Percentiles rank a stretch among this genome's conserved stretches.
Conservation (phyloP, 192 early-diverging fungal genomes). For the Thamnidium elegans region DNA sequence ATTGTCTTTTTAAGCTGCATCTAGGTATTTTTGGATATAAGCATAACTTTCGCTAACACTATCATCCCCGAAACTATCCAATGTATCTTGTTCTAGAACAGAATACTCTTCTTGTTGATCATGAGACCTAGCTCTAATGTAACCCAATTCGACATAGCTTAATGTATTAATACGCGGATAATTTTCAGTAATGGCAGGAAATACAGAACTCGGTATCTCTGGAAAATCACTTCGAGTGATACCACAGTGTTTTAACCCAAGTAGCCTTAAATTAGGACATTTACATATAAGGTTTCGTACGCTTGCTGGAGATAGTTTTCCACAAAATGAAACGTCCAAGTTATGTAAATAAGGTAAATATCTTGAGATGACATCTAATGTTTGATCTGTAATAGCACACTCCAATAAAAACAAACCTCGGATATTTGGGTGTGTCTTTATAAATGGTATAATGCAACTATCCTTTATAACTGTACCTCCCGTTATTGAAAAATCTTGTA, state of each 20-base stretch:
- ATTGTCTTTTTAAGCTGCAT: background rate
- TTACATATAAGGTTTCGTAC: slow-evolving; percentile 25
- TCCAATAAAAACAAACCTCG: slow-evolving; percentile 29
- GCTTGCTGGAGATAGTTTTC: slow-evolving; percentile 28
- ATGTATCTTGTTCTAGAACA: background rate
- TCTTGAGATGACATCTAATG: slow-evolving; percentile 24
- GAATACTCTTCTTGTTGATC: background rate
- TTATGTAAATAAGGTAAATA: slow-evolving; percentile 28
- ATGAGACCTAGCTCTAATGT: background rate
- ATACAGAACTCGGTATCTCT: slow-evolving; percentile 6
- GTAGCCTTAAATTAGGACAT: slow-evolving; percentile 17
- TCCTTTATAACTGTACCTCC: slow-evolving; percentile 37
- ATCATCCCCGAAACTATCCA: background rate
- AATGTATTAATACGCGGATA: slow-evolving; percentile 5
- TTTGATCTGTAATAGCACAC: slow-evolving; percentile 38
- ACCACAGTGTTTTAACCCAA: slow-evolving; percentile 27
- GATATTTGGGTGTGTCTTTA: slow-evolving; percentile 20
- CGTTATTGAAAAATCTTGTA: slow-evolving; percentile 36
- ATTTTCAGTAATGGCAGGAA: background rate
- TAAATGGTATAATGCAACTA: slow-evolving; percentile 30
- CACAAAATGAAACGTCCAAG: slow-evolving; percentile 37
- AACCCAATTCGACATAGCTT: background rate
- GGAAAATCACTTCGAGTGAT: slow-evolving; percentile 15
- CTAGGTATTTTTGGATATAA: slow-evolving; percentile 21
- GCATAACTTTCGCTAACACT: slow-evolving; percentile 14